Base-by-base conservation (phyloP, 495 filamentous ascomycete species). In the Glarea lozoyensis region DNA sequence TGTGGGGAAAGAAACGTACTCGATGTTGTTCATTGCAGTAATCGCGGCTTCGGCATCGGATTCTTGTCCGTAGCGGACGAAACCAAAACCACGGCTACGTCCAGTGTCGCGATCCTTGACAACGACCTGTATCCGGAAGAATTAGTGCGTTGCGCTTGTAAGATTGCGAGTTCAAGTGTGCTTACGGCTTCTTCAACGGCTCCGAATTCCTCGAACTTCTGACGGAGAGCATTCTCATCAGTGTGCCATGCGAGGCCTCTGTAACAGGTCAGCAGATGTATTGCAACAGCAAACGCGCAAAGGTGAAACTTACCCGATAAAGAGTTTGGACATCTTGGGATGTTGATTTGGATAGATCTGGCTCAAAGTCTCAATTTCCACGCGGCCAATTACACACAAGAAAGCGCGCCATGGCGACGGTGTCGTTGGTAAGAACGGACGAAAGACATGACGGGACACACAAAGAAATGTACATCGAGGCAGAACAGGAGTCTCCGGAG, bases 161-260 rank as follows among this genome's bases (percentile, higher is more conserved):
- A 19, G 13, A 36, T 41, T 12, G 38, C 12, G 21, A 44, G 9
- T 12, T 20, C 32, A 21, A 6, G 35, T 4, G 35, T 7, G 78
- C 86, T 61, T 72, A 97, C 90, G 45, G 90, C 90, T 78, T 97
- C 90, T 59, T 95, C 86, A 44, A 97, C 81, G 20, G 63, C 63
- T 18, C 90, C 90, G 57, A 84, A 95, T 62, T 90, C 76, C 63
- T 88, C 81, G 65, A 97, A 97, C 57, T 94, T 93, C 45, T 76
- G 59, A 47, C 81, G 80, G 29, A 97, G 71, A 29, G 84, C 83
- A 2, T 59, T 59, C 63, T 97, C 90, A 60, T 89, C 87, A 38
- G 90, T 97, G 72, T 95, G 89, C 90, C 90, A 97, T 49, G 90
- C 87, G 50, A 97, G 88, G 73, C 90, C 90, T 55, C 90, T 96